phyloP scores from a whole-genome alignment of 305 asterid species.

The Fraxinus sp. region DNA sequence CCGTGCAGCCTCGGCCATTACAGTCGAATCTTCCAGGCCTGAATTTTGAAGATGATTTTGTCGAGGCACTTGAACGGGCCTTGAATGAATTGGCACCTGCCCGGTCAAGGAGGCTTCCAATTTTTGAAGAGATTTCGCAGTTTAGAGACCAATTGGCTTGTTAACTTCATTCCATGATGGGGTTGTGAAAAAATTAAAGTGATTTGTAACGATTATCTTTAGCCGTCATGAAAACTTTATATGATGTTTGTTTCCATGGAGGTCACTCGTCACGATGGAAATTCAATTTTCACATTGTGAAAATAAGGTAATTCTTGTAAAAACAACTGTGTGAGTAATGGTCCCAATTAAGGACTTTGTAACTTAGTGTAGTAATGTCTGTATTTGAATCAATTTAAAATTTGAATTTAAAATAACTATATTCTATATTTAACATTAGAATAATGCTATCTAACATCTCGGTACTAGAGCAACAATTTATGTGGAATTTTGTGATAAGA shows the following conservation, averaged over 20 bases:
- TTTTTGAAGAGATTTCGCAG: conserved; percentile 76
- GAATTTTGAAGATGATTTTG: conserved; percentile 52
- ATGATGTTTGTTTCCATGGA: not conserved
- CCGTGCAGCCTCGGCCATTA: conserved; percentile 23
- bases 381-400: not conserved
- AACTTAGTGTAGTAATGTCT: not conserved
- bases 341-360: not conserved
- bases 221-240: not conserved
- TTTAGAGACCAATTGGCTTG: conserved; percentile 78
- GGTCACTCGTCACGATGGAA: not conserved
- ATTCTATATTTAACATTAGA: not conserved
- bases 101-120: conserved; percentile 74
- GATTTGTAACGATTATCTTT: not conserved
- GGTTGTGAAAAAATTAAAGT: not conserved
- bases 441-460: not conserved
- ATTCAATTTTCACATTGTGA: not conserved
- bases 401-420: no score
- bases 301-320: not conserved
- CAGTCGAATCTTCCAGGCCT: conserved; percentile 27
- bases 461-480: not conserved
- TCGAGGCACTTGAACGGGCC: conserved; percentile 50
- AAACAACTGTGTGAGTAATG: not conserved
- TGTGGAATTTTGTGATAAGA: not conserved
- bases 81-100: conserved; percentile 62
- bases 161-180: conserved; percentile 19